Conservation (phyloP, 768 basidiomycete genomes). For the Pilatotrama ljubarskyi region DNA sequence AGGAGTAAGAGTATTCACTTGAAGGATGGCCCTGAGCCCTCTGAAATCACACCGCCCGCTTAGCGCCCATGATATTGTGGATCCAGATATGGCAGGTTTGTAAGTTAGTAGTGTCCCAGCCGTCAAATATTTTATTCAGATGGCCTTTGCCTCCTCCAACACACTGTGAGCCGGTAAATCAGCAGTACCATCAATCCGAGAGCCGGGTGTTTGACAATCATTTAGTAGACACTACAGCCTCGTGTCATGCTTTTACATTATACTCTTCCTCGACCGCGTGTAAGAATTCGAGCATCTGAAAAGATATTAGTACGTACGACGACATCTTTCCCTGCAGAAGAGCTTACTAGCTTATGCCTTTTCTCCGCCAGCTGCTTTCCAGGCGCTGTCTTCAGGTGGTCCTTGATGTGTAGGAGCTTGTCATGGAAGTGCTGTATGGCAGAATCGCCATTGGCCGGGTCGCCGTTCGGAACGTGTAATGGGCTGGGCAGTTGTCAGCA, state of each 20-base stretch:
- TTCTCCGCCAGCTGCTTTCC: constrained; percentile 69
- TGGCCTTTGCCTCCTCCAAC: no score
- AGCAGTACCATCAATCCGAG: no score
- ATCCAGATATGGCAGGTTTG: neutral
- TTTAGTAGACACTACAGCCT: no score
- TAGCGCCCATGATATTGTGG: neutral
- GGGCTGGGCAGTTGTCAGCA: constrained; percentile 31
- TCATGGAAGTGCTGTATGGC: constrained; percentile 86
- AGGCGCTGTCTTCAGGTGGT: constrained; percentile 73
- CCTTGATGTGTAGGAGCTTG: constrained; percentile 75
- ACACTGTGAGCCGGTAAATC: no score
- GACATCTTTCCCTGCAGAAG: neutral
- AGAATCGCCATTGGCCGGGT: constrained; percentile 45
- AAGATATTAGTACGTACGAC: constrained; percentile 1
- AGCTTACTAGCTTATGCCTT: constrained; percentile 68
- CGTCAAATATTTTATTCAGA: no score
- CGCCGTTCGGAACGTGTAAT: constrained; percentile 46
- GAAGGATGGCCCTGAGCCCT: neutral
- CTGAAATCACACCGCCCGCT: neutral
- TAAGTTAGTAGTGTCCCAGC: neutral
- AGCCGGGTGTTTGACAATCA: no score
- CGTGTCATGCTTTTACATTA: constrained; percentile 13
- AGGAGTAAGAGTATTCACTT: neutral
- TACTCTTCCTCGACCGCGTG: constrained; percentile 58
- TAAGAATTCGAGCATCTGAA: constrained; percentile 66